Evolutionary conservation across 2,329 filamentous ascomycete species (phyloP).

Genomic region (Camptophora hylomeconis): DNA sequence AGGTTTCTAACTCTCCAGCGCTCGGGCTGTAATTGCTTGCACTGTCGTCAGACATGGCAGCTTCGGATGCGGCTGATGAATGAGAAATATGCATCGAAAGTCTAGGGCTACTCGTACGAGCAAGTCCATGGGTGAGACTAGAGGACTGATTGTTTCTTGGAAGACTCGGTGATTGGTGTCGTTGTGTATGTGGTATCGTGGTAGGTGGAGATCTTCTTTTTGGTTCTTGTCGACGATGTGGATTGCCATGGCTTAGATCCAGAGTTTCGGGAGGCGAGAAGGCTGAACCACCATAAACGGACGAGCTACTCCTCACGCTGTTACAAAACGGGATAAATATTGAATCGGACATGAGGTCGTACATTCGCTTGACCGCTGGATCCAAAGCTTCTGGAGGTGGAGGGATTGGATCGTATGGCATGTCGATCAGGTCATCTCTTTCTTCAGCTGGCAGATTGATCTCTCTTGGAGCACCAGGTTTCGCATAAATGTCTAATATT

Average conservation of each 20-base stretch:
- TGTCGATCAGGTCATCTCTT: constrained; percentile 62
- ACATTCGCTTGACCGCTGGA: constrained; percentile 73
- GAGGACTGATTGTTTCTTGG: constrained; percentile 22
- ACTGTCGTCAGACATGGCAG: constrained; percentile 34
- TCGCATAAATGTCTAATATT: constrained; percentile 79
- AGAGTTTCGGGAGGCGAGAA: constrained; percentile 28
- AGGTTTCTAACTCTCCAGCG: constrained; percentile 22
- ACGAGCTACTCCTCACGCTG: constrained; percentile 38
- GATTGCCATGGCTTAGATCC: constrained; percentile 17
- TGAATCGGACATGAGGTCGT: constrained; percentile 95
- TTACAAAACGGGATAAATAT: constrained; percentile 88
- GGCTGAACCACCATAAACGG: constrained; percentile 25
- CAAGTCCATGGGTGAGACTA: constrained; percentile 22
- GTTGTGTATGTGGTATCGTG: constrained; percentile 17
- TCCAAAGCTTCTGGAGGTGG: constrained; percentile 70
- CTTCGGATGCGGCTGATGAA: constrained; percentile 25
- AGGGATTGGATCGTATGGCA: constrained; percentile 42
- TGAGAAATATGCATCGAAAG: constrained; percentile 22
- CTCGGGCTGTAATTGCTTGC: constrained; percentile 29
- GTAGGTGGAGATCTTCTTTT: constrained; percentile 17
- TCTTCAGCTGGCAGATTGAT: constrained; percentile 83
- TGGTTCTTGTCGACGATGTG: constrained; percentile 9
- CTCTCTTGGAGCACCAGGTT: constrained; percentile 70
- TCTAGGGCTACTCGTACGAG: constrained; percentile 19
- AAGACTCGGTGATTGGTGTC: too few relatives aligned